Conservation (phyloP, 441 rosid species). For the Corymbia citriodora region DNA sequence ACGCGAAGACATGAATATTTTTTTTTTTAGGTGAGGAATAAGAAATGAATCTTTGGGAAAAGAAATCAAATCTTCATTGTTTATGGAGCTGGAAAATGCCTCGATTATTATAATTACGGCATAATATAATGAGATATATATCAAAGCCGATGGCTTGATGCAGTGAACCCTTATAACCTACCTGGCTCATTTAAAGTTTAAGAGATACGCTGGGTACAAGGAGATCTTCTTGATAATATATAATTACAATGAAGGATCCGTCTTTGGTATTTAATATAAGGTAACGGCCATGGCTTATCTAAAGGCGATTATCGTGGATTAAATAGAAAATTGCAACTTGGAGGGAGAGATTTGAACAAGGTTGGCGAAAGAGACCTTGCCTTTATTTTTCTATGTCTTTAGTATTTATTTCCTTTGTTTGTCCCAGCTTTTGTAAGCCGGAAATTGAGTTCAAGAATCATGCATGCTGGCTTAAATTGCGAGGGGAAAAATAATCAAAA, state of each 20-base stretch:
- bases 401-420: too few relatives aligned
- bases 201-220: neutral
- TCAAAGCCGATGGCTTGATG: neutral
- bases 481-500: neutral
- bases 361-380: neutral
- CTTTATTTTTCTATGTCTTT: neutral
- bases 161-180: neutral
- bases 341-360: neutral
- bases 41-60: neutral
- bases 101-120: neutral
- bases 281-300: neutral
- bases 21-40: neutral
- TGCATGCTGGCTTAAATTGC: neutral
- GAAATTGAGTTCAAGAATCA: neutral
- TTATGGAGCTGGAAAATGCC: neutral
- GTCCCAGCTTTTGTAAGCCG: neutral
- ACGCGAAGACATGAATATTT: neutral
- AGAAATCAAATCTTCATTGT: neutral
- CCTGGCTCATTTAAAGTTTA: neutral
- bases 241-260: neutral
- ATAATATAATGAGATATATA: neutral
- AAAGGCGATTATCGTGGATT: neutral
- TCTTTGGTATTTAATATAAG: neutral
- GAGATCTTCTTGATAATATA: neutral
- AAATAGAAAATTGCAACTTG: neutral